A percentile compares a stretch with the other conserved stretches of the same genome.
Conservation (phyloP, 148 eudicot species). For the Camellia lanceoleosa region DNA sequence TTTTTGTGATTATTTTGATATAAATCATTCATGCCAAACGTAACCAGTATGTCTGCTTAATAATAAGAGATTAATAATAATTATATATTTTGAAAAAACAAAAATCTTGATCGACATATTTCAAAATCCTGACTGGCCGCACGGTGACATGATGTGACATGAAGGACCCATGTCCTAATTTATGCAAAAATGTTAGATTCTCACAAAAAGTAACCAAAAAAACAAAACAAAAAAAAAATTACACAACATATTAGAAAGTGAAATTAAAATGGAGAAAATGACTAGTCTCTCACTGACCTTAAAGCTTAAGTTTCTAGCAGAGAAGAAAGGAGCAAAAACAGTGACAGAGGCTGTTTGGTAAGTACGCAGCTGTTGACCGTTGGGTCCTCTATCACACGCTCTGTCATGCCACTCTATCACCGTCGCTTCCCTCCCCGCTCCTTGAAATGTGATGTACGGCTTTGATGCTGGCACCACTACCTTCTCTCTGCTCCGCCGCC, state of each 20-base stretch:
- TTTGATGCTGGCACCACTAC: constrained; percentile 75
- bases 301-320: constrained; percentile 90
- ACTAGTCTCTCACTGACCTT: constrained; percentile 41
- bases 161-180: too few relatives aligned
- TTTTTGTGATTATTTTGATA: too few relatives aligned
- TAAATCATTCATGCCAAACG: too few relatives aligned
- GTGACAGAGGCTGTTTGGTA: constrained; percentile 91
- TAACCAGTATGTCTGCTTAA: too few relatives aligned
- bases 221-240: too few relatives aligned
- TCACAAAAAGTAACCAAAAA: too few relatives aligned
- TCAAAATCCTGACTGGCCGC: too few relatives aligned
- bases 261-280: neutral
- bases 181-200: too few relatives aligned
- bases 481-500: constrained; percentile 62
- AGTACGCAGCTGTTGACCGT: constrained; percentile 91
- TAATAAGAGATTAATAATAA: too few relatives aligned
- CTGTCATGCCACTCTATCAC: constrained; percentile 95
- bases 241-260: neutral
- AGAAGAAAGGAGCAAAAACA: constrained; percentile 64
- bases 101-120: too few relatives aligned
- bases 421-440: constrained; percentile 69
- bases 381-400: constrained; percentile 70
- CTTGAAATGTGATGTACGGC: constrained; percentile 86
- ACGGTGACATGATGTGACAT: too few relatives aligned
- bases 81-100: too few relatives aligned